Conservation (phyloP, 306 rosid genomes). For the Ormosia semicastrata region DNA sequence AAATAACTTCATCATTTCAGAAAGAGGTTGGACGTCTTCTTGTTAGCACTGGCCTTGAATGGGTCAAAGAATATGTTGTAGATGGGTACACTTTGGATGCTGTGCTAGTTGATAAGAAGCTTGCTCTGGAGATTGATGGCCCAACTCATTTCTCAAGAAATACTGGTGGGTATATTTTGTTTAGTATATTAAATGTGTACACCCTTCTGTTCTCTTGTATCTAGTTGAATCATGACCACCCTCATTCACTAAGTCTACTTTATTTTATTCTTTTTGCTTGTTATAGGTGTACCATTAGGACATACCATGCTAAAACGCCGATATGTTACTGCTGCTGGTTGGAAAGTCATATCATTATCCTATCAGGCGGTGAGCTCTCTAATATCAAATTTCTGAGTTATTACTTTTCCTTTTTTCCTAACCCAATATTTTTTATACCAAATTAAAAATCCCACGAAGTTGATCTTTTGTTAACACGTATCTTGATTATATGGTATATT, state of each 20-base stretch:
- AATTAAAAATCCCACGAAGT: background rate
- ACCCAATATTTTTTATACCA: background rate
- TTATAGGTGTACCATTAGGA: conserved; percentile 75
- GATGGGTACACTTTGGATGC: conserved; percentile 89
- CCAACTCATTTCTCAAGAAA: conserved; percentile 99
- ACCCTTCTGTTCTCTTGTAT: conserved; percentile 7
- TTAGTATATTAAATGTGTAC: background rate
- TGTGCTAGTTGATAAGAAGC: conserved; percentile 66
- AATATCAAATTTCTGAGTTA: background rate
- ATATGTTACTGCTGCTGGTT: conserved; percentile 75
- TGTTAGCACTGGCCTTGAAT: conserved; percentile 72
- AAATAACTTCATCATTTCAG: conserved; percentile 75
- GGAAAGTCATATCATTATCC: conserved; percentile 73
- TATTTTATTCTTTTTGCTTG: conserved; percentile 12
- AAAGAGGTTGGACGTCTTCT: conserved; percentile 89
- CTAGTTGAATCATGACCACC: background rate
- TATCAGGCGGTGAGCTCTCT: conserved; percentile 66
- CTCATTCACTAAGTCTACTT: background rate
- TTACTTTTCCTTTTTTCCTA: background rate
- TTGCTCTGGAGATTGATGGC: conserved; percentile 96
- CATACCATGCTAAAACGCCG: conserved; percentile 85
- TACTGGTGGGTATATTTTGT: conserved; percentile 47
- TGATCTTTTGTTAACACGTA: background rate
- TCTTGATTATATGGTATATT: background rate
- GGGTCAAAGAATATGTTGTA: conserved; percentile 72